Conservation (phyloP, 345 rosid species). For the Populus alba region DNA sequence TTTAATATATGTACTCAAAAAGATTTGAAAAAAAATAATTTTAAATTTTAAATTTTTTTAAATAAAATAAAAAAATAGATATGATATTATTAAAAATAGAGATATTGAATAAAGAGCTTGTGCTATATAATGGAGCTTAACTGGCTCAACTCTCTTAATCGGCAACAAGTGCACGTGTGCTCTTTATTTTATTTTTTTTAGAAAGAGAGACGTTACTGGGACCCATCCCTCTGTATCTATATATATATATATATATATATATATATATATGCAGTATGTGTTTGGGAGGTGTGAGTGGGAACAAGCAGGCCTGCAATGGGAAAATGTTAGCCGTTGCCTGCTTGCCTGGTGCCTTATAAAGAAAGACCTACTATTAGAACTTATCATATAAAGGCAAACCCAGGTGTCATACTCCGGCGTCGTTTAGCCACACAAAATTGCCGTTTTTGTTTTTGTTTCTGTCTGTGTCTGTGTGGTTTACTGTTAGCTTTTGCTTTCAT, state of each 20-base stretch:
- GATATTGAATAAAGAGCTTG: too few relatives aligned
- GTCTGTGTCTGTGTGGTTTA: too few relatives aligned
- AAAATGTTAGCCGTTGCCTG: background rate
- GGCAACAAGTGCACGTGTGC: constrained; percentile 51
- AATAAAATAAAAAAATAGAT: too few relatives aligned
- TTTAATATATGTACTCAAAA: too few relatives aligned
- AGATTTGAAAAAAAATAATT: too few relatives aligned
- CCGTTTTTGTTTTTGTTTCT: background rate
- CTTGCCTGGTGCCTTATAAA: too few relatives aligned
- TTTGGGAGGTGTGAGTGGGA: background rate
- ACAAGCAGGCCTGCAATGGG: background rate
- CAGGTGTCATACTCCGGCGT: background rate
- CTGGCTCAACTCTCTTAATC: constrained; percentile 32
- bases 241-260: too few relatives aligned
- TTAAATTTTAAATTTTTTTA: too few relatives aligned
- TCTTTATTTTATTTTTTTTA: background rate
- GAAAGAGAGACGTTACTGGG: constrained; percentile 22
- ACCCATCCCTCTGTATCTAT: background rate
- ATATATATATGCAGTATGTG: background rate
- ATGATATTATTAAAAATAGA: too few relatives aligned
- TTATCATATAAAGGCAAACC: constrained; percentile 2
- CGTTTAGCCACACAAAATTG: background rate
- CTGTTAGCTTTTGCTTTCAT: background rate
- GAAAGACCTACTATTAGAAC: too few relatives aligned
- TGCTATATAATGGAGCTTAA: constrained; percentile 9